Evolutionary conservation across 106 monocot genomes (phyloP).

Genomic region (Allium sativum): DNA sequence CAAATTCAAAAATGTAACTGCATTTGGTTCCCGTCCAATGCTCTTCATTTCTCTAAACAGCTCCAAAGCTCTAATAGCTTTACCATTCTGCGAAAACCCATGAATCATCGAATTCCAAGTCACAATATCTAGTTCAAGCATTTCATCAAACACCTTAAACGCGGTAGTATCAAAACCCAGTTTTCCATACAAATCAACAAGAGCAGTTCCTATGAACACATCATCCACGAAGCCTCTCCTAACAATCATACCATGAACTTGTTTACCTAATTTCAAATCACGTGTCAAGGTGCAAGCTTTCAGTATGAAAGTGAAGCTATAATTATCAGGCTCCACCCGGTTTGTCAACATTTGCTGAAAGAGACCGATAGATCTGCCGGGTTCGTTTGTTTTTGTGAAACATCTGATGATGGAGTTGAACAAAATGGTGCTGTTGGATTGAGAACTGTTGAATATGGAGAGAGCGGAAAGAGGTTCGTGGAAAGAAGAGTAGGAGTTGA

Average conservation of each 20-base stretch:
- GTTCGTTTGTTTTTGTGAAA: conserved; percentile 13
- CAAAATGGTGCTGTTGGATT: conserved; percentile 9
- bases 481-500: conserved; percentile 39
- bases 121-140: conserved; percentile 38
- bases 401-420: conserved; percentile 43
- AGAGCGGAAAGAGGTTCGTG: conserved; percentile 9
- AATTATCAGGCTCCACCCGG: conserved; percentile 35
- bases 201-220: conserved; percentile 40
- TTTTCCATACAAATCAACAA: conserved; percentile 57
- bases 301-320: conserved; percentile 51
- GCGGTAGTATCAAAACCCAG: conserved; percentile 29
- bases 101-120: conserved; percentile 66
- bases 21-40: conserved; percentile 18
- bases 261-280: conserved; percentile 13
- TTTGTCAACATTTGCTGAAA: conserved; percentile 15
- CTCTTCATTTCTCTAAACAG: conserved; percentile 33
- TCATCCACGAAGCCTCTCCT: conserved; percentile 31
- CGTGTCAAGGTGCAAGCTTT: conserved; percentile 45
- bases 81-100: conserved; percentile 25
- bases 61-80: conserved; percentile 23
- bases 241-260: conserved; percentile 24
- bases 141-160: conserved; percentile 42
- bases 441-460: conserved; percentile 22
- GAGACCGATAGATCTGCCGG: conserved; percentile 15
- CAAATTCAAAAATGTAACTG: conserved; percentile 52